Evolutionary conservation across 2,329 filamentous ascomycete genomes (phyloP).

Genomic region (Didymella exigua): DNA sequence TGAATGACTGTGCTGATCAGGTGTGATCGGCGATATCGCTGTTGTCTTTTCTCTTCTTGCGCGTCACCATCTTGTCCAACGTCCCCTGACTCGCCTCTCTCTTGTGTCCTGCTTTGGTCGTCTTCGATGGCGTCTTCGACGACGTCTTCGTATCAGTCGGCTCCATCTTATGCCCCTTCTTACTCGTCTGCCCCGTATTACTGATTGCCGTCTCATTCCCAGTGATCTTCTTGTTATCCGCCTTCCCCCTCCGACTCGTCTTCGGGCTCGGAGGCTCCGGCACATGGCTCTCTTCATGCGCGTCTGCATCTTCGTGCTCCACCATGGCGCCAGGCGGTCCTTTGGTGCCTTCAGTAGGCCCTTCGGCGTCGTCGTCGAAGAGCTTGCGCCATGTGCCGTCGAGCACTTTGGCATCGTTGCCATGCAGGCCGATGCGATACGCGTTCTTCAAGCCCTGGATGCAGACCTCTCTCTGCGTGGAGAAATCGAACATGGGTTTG

Average conservation of each 20-base stretch:
- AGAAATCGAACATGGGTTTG: conserved; percentile 79
- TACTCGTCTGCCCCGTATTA: conserved; percentile 17
- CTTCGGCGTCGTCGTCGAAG: conserved; percentile 56
- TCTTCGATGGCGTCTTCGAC: conserved; percentile 18
- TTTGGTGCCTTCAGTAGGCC: conserved; percentile 50
- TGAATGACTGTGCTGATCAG: too few species aligned
- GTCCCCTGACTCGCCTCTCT: conserved; percentile 60
- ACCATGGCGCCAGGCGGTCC: conserved; percentile 50
- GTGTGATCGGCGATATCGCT: conserved; percentile 24
- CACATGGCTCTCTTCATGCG: conserved; percentile 18
- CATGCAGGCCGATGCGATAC: conserved; percentile 68
- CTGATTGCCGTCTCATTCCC: conserved; percentile 52
- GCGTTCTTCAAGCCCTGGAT: conserved; percentile 72
- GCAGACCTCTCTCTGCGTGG: conserved; percentile 65
- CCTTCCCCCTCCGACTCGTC: conserved; percentile 45
- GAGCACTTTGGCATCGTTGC: conserved; percentile 65
- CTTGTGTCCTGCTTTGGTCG: conserved; percentile 59
- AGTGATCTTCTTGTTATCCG: conserved; percentile 67
- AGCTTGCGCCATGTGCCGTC: conserved; percentile 64
- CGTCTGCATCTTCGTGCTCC: conserved; percentile 29
- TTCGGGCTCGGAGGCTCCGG: conserved; percentile 18
- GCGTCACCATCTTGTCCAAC: conserved; percentile 38
- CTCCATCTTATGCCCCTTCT: conserved; percentile 59
- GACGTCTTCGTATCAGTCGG: background rate
- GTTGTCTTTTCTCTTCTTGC: conserved; percentile 38